Conservation (phyloP, 1,284 basidiomycete species). For the Cryptococcus hybrid region DNA sequence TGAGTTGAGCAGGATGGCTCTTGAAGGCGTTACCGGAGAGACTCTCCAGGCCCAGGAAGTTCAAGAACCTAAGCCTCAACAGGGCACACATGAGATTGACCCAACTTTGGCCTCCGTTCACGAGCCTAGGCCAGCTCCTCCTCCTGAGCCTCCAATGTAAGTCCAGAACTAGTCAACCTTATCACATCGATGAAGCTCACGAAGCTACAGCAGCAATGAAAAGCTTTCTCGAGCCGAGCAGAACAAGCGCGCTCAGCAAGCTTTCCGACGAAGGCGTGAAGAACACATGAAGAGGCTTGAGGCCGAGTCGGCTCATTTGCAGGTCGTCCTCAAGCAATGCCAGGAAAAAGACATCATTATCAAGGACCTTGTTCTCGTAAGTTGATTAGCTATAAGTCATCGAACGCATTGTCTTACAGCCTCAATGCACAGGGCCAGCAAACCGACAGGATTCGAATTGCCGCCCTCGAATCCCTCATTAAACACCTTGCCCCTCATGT, state of each 20-base stretch:
- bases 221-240: slow-evolving; percentile 42
- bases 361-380: slow-evolving; percentile 31
- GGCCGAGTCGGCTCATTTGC: slow-evolving; percentile 29
- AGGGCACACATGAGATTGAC: neutral
- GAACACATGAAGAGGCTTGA: slow-evolving; percentile 48
- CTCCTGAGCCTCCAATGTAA: neutral
- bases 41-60: neutral
- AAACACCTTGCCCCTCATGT: slow-evolving; percentile 2
- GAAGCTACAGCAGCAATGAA: neutral
- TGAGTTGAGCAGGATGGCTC: slow-evolving; percentile 13
- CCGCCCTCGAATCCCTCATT: slow-evolving; percentile 14
- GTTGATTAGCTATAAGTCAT: slow-evolving; percentile 5
- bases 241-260: slow-evolving; percentile 48
- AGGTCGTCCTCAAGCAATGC: slow-evolving; percentile 21
- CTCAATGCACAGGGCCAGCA: slow-evolving; percentile 11
- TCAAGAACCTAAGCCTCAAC: neutral
- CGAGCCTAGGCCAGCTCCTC: neutral
- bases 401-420: neutral
- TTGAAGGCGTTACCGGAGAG: neutral
- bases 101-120: neutral
- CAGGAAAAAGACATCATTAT: slow-evolving; percentile 28
- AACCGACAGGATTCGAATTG: slow-evolving; percentile 15
- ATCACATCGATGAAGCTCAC: neutral
- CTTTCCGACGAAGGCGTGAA: slow-evolving; percentile 44
- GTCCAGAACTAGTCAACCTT: neutral